Conservation (phyloP, 106 monocot genomes). For the Dioscorea zingiberensis region DNA sequence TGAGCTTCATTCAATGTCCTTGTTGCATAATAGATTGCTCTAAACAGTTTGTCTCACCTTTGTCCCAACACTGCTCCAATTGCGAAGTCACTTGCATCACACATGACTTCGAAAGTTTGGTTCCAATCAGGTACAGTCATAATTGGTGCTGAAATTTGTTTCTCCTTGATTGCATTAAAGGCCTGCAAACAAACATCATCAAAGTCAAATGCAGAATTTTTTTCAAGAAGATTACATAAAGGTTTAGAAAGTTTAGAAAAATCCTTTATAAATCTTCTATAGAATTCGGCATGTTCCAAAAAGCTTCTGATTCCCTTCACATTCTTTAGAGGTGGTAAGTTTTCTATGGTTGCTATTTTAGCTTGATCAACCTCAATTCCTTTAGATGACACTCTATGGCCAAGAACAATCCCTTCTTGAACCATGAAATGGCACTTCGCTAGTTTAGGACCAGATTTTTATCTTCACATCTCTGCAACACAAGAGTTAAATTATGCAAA, state of each 20-base stretch:
- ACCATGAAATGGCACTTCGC: too few species aligned
- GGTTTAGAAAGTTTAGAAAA: slow-evolving; percentile 3
- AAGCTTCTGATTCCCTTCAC: not conserved
- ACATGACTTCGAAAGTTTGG: not conserved
- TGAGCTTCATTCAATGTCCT: slow-evolving; percentile 2
- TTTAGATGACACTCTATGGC: not conserved
- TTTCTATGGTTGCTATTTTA: not conserved
- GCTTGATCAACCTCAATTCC: not conserved
- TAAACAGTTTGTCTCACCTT: not conserved
- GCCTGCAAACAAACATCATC: slow-evolving; percentile 3
- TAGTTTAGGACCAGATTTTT: slow-evolving; percentile 2
- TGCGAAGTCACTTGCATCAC: not conserved
- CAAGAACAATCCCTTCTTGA: not conserved
- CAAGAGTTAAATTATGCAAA: not conserved
- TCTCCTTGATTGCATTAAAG: not conserved
- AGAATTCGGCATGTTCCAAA: slow-evolving; percentile 7
- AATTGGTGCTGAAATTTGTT: not conserved
- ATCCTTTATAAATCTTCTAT: slow-evolving; percentile 1
- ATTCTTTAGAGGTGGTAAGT: not conserved
- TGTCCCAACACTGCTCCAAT: slow-evolving; percentile 9
- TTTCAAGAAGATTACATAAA: slow-evolving; percentile 1
- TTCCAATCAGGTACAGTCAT: slow-evolving; percentile 1
- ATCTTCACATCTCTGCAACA: slow-evolving; percentile 3
- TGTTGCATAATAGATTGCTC: not conserved
- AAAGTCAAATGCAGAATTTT: slow-evolving; percentile 4